Conservation (phyloP, 257 asterid species). For the Avicennia marina region DNA sequence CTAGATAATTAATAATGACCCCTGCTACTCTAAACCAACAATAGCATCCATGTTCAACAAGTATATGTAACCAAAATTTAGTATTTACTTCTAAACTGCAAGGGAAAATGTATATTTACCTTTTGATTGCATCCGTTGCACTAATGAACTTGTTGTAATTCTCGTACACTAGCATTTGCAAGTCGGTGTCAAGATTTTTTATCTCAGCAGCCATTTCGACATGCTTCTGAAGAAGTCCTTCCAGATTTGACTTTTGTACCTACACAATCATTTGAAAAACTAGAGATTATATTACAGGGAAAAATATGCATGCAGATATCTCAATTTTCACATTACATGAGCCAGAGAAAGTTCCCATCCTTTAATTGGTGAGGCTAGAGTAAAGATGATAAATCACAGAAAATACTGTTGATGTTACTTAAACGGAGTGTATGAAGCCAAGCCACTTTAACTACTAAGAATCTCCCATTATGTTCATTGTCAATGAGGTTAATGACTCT, state of each 20-base stretch:
- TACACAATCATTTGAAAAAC: constrained; percentile 21
- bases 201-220: constrained; percentile 99
- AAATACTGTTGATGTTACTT: neutral
- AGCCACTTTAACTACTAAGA: neutral
- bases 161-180: constrained; percentile 97
- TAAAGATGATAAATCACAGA: neutral
- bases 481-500: neutral
- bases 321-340: neutral
- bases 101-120: constrained; percentile 33
- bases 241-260: constrained; percentile 95
- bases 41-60: neutral
- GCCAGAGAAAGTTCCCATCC: neutral
- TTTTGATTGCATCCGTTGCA: constrained; percentile 94
- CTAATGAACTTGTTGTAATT: constrained; percentile 97
- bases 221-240: constrained; percentile 91
- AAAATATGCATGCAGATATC: constrained; percentile 1
- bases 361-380: neutral
- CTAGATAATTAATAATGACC: constrained; percentile 3
- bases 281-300: neutral
- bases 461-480: neutral
- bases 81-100: neutral
- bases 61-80: neutral
- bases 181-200: constrained; percentile 94
- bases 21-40: neutral
- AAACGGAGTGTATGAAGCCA: neutral